phyloP scores from a whole-genome alignment of 2,329 filamentous ascomycete species.

The Lecanicillium sp. region DNA sequence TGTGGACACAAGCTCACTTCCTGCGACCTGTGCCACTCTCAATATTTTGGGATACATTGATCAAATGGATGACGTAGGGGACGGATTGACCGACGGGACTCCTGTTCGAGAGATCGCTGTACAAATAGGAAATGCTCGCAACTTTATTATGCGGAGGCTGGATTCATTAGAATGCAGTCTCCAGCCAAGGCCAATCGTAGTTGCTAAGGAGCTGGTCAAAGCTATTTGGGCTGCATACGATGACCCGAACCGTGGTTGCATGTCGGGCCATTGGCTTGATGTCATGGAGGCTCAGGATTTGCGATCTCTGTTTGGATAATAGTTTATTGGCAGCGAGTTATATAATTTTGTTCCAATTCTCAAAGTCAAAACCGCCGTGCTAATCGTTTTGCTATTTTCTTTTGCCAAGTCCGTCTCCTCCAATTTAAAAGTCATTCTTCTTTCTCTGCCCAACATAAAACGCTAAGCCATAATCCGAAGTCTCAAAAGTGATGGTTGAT shows the following conservation, averaged over 20 bases:
- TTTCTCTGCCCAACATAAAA: constrained; percentile 44
- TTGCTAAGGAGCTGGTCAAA: constrained; percentile 32
- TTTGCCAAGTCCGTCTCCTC: too few relatives aligned
- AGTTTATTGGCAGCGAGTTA: too few relatives aligned
- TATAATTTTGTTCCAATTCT: too few relatives aligned
- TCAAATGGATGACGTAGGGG: constrained; percentile 3
- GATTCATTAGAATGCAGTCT: constrained; percentile 28
- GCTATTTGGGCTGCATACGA: constrained; percentile 34
- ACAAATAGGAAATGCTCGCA: constrained; percentile 28
- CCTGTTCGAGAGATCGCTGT: constrained; percentile 18
- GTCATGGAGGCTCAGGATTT: constrained; percentile 29
- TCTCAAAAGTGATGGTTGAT: constrained; percentile 56
- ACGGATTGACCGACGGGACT: constrained; percentile 12
- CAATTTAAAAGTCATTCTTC: constrained; percentile 18
- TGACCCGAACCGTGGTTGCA: constrained; percentile 17
- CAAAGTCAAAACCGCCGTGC: too few relatives aligned
- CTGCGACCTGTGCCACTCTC: not conserved
- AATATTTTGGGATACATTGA: constrained; percentile 7
- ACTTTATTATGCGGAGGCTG: constrained; percentile 29
- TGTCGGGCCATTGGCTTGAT: constrained; percentile 32
- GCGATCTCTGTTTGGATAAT: constrained; percentile 24
- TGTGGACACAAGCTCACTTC: not conserved
- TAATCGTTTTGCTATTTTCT: too few relatives aligned
- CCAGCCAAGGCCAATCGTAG: constrained; percentile 31
- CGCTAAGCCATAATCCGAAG: constrained; percentile 49